Base-by-base conservation (phyloP, 306 rosid species). In the Prosopis cineraria region DNA sequence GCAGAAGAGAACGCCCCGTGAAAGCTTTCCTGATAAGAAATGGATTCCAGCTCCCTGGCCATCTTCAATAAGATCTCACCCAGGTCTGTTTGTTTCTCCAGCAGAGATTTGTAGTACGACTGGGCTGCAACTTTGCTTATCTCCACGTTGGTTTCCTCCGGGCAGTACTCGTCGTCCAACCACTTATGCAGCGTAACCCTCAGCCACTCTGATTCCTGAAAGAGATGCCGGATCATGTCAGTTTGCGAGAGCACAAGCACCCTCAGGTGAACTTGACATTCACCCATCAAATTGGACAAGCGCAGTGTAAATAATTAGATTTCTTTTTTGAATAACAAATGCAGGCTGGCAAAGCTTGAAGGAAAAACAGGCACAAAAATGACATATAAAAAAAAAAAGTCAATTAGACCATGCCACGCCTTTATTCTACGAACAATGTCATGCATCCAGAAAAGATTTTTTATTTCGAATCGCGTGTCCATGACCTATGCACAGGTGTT, bases 101-200 rank as follows among this genome's bases (percentile, higher is more conserved):
- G 81, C 86, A 95, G 72, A 76, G 91, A 86, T 50, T 85, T 79
- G 73, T 88, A 90, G 85, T 83, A 95, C 0, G 97, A 91, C 1
- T 84, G 78, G 41, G 98, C 97, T 52, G 98, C 98, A 83, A 95
- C 86, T 77, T 75, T 87, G 90, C 98, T 95, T 79, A 95, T 95
- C 80, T 91, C 96, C 56, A 86, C 90, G 69, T 95, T 95, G 37
- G 98, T 92, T 74, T 84, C 87, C 78, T 95, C 98, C 2, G 98
- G 98, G 83, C 98, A 91, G 79, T 95, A 95, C 76, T 95, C 98
- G 34, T 95, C 98, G 74, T 95, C 98, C 90, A 95, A 70, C 98
- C 98, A 92, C 80, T 91, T 89, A 44, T 88, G 96, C 75, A 95
- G 81, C 44, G 87, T 87, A 60, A 85, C 85, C 84, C 96, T 88